phyloP scores from a whole-genome alignment of 768 basidiomycete genomes.

The Strobilomyces echinocephalus region DNA sequence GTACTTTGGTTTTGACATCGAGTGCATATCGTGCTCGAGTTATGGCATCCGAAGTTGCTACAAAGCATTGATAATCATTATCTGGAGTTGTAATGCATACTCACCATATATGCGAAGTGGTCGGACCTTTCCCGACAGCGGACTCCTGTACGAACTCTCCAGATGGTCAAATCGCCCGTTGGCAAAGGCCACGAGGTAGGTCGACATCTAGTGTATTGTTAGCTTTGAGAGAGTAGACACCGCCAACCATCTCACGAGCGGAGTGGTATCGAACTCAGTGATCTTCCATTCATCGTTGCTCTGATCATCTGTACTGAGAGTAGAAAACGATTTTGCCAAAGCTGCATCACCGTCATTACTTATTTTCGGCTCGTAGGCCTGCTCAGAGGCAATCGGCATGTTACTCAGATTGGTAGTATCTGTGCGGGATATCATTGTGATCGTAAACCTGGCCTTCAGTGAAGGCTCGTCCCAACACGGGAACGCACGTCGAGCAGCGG shows the following conservation, averaged over 20 bases:
- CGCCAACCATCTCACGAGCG: slow-evolving; percentile 41
- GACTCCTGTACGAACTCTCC: slow-evolving; percentile 72
- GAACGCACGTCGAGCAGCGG: slow-evolving; percentile 76
- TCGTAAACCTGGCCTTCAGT: slow-evolving; percentile 76
- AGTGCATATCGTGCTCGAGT: slow-evolving; percentile 82
- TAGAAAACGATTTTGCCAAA: slow-evolving; percentile 40
- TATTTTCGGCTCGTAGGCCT: slow-evolving; percentile 35
- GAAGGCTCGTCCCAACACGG: slow-evolving; percentile 94
- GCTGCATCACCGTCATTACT: slow-evolving; percentile 29
- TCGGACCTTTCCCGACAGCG: slow-evolving; percentile 71
- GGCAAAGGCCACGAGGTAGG: slow-evolving; percentile 85
- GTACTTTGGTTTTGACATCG: slow-evolving; percentile 74
- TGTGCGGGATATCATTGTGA: slow-evolving; percentile 75
- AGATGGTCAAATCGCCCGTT: slow-evolving; percentile 74
- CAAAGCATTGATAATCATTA: slow-evolving; percentile 2
- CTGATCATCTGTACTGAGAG: slow-evolving; percentile 34
- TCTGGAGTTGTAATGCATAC: slow-evolving; percentile 10
- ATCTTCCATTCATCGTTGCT: slow-evolving; percentile 63
- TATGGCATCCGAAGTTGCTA: slow-evolving; percentile 79
- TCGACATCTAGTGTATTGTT: slow-evolving; percentile 53
- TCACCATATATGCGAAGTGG: slow-evolving; percentile 82
- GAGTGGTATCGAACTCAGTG: slow-evolving; percentile 75
- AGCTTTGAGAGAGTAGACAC: neutral
- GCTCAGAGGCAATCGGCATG: slow-evolving; percentile 73
- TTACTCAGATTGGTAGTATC: slow-evolving; percentile 80